phyloP scores from a whole-genome alignment of 2,329 filamentous ascomycete genomes.

The Grosmannia huntii region DNA sequence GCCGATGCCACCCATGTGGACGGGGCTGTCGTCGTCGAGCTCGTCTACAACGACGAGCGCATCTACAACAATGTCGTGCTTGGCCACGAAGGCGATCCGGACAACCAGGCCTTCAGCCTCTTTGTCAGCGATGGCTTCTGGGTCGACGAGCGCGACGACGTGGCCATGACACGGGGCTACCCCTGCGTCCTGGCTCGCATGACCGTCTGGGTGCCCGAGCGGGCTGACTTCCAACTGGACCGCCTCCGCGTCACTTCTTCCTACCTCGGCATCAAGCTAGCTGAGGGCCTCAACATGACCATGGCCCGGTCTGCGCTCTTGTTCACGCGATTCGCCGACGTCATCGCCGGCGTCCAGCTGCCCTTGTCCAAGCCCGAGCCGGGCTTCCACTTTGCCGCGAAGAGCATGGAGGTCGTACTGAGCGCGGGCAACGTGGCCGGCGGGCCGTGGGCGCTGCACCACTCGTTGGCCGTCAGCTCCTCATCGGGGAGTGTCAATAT shows the following conservation, averaged over 20 bases:
- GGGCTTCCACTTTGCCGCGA: neutral
- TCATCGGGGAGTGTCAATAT: slow-evolving; percentile 30
- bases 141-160: neutral
- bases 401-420: slow-evolving; percentile 5
- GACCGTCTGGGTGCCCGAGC: slow-evolving; percentile 31
- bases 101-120: slow-evolving; percentile 26
- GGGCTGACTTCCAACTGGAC: slow-evolving; percentile 17
- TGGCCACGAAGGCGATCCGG: slow-evolving; percentile 19
- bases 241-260: slow-evolving; percentile 22
- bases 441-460: slow-evolving; percentile 38
- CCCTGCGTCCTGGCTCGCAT: slow-evolving; percentile 36
- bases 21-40: slow-evolving; percentile 21
- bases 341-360: neutral
- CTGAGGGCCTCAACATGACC: slow-evolving; percentile 26
- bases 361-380: neutral
- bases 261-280: slow-evolving; percentile 27
- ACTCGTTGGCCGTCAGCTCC: slow-evolving; percentile 30
- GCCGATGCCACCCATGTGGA: neutral
- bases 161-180: neutral
- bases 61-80: slow-evolving; percentile 17
- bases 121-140: slow-evolving; percentile 3
- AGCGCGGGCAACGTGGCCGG: slow-evolving; percentile 24
- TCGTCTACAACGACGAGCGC: slow-evolving; percentile 30
- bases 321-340: slow-evolving; percentile 22
- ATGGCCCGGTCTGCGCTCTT: slow-evolving; percentile 19